Evolutionary conservation across 352 stramenopile genomes (phyloP).

Genomic region (Pythium pyrilobum): DNA sequence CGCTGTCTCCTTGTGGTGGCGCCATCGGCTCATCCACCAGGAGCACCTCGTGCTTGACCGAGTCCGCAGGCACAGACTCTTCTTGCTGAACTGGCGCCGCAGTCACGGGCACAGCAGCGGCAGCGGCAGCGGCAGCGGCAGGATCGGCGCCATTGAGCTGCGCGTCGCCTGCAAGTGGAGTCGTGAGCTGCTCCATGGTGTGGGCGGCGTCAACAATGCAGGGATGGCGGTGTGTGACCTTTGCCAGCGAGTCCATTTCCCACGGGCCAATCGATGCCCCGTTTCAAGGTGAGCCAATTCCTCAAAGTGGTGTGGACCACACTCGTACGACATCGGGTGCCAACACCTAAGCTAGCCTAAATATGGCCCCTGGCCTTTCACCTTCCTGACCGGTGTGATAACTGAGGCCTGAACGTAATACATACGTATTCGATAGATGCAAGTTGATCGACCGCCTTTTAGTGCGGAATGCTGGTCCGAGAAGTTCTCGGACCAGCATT

Average conservation of each 20-base stretch:
- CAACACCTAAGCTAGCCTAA: constrained; percentile 1
- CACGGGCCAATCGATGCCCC: constrained; percentile 8
- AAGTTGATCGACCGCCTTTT: too few relatives aligned
- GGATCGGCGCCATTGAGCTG: neutral
- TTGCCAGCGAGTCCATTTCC: constrained; percentile 3
- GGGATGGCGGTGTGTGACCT: neutral
- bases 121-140: neutral
- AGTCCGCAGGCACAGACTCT: too few relatives aligned
- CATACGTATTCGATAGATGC: too few relatives aligned
- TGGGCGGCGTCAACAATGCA: neutral
- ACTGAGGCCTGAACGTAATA: too few relatives aligned
- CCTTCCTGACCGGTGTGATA: too few relatives aligned
- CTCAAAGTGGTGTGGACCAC: constrained; percentile 1
- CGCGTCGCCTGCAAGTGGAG: too few relatives aligned
- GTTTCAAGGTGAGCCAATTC: constrained; percentile 5
- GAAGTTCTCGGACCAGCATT: too few relatives aligned
- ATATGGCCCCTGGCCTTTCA: neutral
- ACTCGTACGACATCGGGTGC: neutral
- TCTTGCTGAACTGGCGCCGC: neutral
- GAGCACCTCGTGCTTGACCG: too few relatives aligned
- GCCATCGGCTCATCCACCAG: neutral
- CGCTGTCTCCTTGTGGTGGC: neutral
- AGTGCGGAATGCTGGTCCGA: too few relatives aligned
- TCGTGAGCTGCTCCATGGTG: neutral
- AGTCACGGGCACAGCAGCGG: neutral